Evolutionary conservation across 1,139 yeast genomes (phyloP), one percentile per base, ranked within the genome.

Genomic region (Taphrina flavorubra): DNA sequence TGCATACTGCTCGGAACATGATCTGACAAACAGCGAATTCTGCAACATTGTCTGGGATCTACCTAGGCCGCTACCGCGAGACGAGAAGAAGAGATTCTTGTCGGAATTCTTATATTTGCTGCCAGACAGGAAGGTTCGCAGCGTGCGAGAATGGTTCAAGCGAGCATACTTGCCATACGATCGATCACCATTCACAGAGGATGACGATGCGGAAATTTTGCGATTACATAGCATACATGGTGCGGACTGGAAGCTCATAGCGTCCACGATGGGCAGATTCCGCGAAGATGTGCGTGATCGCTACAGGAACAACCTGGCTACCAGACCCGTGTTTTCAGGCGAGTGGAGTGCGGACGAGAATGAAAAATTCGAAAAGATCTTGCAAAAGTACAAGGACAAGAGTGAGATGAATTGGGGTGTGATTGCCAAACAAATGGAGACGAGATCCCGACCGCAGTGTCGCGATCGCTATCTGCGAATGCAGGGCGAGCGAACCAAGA

Each of bases 191-290:
- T 63, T 63, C 37, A 63, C 67, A 1, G 47, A 47, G 6, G 67
- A 42, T 14, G 61, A 63, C 6, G 67, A 63, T 44, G 47, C 31
- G 6, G 37, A 31, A 46, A 46, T 63, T 8, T 20, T 63, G 34
- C 51, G 36, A 8, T 36, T 63, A 37, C 44, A 46, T 8, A 39
- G 39, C 31, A 44, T 51, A 37, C 36, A 51, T 13, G 67, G 67
- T 6, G 40, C 51, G n/a, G 61, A 63, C 47, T 63, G 67, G 67
- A 55, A 36, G 47, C 53, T n/a, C 14, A 63, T 63, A n/a, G 51
- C 55, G 1, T 20, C 7, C 8, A 36, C 14, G 16, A 44, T 63
- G 61, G 53, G 55, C 11, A 59, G 67, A 34, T 42, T n/a, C 25
- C 39, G 44, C 14, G 39, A 53, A n/a, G 67, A 63, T n/a, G 61